A percentile compares a stretch with the other conserved stretches of the same genome.
These are phyloP conservation scores for Ogataea glucozyma DNA, from an alignment of 805 yeast genomes.

Conservation along the genomic window DNA sequence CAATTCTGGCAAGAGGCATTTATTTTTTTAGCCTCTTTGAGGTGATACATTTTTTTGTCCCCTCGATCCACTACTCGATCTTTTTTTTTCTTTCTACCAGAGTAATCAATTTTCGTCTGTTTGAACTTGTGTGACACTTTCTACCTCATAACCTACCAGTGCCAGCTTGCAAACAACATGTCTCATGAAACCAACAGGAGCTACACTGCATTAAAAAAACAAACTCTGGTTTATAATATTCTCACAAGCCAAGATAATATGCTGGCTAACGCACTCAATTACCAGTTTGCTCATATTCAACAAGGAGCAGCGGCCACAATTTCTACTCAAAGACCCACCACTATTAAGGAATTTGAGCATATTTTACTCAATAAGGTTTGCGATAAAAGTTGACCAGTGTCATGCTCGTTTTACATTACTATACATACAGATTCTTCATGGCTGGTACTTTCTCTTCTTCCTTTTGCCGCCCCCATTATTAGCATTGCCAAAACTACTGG, in stretches of 20 bases:
- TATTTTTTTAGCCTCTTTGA: constrained; percentile 25
- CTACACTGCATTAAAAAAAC: constrained; percentile 16
- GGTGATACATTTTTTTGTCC: too few species aligned
- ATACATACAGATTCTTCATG: neutral
- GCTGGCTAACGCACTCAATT: constrained; percentile 19
- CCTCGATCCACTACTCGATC: too few species aligned
- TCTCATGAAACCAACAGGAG: constrained; percentile 13
- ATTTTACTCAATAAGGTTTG: constrained; percentile 17
- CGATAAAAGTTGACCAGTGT: constrained; percentile 14
- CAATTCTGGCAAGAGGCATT: constrained; percentile 84
- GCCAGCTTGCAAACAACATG: constrained; percentile 7
- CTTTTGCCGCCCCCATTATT: neutral
- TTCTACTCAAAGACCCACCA: constrained; percentile 6
- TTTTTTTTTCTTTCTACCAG: too few species aligned
- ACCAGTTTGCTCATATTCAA: constrained; percentile 20
- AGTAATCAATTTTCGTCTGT: too few species aligned
- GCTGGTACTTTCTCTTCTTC: constrained; percentile 4
- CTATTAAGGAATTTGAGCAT: constrained; percentile 20
- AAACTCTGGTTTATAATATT: constrained; percentile 16
- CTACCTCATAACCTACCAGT: neutral
- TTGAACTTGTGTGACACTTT: too few species aligned
- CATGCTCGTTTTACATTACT: constrained; percentile 3
- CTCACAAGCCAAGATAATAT: constrained; percentile 22
- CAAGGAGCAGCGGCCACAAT: constrained; percentile 3
- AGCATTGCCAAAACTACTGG: constrained; percentile 2